Conservation (phyloP, 139 green algal genomes). For the Volvox africanus region DNA sequence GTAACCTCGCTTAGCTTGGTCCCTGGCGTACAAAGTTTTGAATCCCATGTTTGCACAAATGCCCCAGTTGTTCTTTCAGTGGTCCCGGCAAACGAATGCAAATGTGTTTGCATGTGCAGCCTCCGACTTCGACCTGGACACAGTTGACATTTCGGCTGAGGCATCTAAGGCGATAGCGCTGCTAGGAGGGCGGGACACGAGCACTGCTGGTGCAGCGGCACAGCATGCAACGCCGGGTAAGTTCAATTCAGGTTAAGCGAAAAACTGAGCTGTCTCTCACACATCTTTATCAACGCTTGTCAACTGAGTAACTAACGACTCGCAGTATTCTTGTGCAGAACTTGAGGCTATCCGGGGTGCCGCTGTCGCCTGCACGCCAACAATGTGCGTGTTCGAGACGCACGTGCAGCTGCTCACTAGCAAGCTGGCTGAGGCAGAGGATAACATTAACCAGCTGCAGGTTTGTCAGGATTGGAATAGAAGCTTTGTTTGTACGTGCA, state of each 20-base stretch:
- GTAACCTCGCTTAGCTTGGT: too few species aligned
- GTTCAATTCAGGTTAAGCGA: neutral
- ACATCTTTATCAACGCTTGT: too few species aligned
- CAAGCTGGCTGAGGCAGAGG: constrained; percentile 39
- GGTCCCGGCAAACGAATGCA: too few species aligned
- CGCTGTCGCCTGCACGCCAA: neutral
- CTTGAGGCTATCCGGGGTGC: neutral
- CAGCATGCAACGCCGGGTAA: constrained; percentile 5
- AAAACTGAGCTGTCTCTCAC: too few species aligned
- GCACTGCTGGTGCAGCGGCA: neutral
- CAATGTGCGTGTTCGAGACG: constrained; percentile 1
- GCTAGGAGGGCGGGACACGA: neutral
- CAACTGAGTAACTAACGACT: neutral
- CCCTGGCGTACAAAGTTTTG: too few species aligned
- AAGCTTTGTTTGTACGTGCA: too few species aligned
- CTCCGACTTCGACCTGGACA: constrained; percentile 23
- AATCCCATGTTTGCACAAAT: too few species aligned
- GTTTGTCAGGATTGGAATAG: neutral
- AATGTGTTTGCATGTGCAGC: neutral
- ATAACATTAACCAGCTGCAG: constrained; percentile 15
- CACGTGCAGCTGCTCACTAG: constrained; percentile 28
- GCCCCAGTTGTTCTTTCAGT: too few species aligned
- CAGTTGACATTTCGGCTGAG: constrained; percentile 21
- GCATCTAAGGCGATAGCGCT: constrained; percentile 9
- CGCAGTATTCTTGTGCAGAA: neutral